phyloP scores from a whole-genome alignment of 257 asterid species.

The Echites panduratus region DNA sequence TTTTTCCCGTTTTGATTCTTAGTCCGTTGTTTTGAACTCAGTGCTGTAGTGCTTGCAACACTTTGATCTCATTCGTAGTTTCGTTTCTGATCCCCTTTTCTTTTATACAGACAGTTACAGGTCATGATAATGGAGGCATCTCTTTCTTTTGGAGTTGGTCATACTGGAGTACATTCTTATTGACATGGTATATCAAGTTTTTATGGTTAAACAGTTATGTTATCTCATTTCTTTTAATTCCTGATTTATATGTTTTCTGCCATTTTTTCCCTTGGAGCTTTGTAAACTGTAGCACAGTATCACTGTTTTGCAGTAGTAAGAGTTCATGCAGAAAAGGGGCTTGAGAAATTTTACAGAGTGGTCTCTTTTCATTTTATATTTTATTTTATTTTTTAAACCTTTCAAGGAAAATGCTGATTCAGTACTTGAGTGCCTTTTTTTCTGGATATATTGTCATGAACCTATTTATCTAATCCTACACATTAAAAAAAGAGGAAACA shows the following conservation, averaged over 20 bases:
- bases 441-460: not conserved
- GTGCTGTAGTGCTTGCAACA: not conserved
- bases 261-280: not conserved
- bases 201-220: not conserved
- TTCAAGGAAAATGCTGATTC: not conserved
- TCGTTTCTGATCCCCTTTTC: slow-evolving; percentile 15
- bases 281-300: not conserved
- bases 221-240: not conserved
- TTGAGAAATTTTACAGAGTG: not conserved
- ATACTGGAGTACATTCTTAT: slow-evolving; percentile 97
- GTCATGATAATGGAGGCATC: slow-evolving; percentile 74
- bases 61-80: slow-evolving; percentile 7
- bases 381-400: not conserved
- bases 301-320: not conserved
- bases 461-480: not conserved
- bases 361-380: not conserved
- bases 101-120: slow-evolving; percentile 63
- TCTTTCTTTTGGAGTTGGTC: slow-evolving; percentile 99
- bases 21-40: not conserved
- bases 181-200: slow-evolving; percentile 63
- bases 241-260: slow-evolving; percentile 1
- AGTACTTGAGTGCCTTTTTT: not conserved
- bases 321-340: not conserved
- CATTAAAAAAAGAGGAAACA: not conserved
- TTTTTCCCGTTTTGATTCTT: not conserved